These are phyloP conservation scores for Furcasterigmium furcatum DNA, from an alignment of 2,329 filamentous ascomycete species.

Conservation along the genomic window DNA sequence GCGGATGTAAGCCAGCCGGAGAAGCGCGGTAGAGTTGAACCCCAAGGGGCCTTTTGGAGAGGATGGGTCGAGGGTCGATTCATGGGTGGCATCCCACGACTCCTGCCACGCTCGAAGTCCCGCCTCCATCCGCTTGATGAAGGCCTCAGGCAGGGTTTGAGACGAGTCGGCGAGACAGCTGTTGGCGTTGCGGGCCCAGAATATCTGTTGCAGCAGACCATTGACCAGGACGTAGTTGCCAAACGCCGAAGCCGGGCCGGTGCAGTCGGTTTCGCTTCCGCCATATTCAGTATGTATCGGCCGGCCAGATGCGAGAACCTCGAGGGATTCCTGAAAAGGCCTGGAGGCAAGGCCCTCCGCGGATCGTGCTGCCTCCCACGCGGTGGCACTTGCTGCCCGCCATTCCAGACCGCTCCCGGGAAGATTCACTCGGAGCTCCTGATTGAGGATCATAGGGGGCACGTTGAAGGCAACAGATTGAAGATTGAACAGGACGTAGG, in stretches of 20 bases:
- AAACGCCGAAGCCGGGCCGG: slow-evolving; percentile 38
- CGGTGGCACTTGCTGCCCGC: slow-evolving; percentile 44
- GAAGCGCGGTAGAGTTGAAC: slow-evolving; percentile 34
- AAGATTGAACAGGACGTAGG: slow-evolving; percentile 48
- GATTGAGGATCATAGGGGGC: slow-evolving; percentile 52
- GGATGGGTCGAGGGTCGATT: slow-evolving; percentile 50
- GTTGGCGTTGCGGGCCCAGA: slow-evolving; percentile 38
- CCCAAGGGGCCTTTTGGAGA: slow-evolving; percentile 49
- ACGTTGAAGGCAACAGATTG: slow-evolving; percentile 62
- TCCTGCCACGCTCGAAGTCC: slow-evolving; percentile 48
- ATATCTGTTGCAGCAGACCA: slow-evolving; percentile 51
- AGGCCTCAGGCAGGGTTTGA: slow-evolving; percentile 34
- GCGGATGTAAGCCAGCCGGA: slow-evolving; percentile 23
- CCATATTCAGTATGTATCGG: slow-evolving; percentile 4
- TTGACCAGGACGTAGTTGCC: slow-evolving; percentile 53
- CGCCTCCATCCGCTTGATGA: slow-evolving; percentile 37
- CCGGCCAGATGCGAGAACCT: slow-evolving; percentile 20
- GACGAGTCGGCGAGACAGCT: slow-evolving; percentile 11
- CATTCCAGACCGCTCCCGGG: slow-evolving; percentile 52
- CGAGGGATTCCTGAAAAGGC: slow-evolving; percentile 27
- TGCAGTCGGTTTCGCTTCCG: too few species aligned
- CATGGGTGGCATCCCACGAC: slow-evolving; percentile 47
- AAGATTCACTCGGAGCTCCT: slow-evolving; percentile 49
- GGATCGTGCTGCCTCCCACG: slow-evolving; percentile 41
- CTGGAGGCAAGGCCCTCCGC: slow-evolving; percentile 3